These are phyloP conservation scores for Leptosphaerulina australis DNA, from an alignment of 2,329 filamentous ascomycete genomes.

Conservation along the genomic window DNA sequence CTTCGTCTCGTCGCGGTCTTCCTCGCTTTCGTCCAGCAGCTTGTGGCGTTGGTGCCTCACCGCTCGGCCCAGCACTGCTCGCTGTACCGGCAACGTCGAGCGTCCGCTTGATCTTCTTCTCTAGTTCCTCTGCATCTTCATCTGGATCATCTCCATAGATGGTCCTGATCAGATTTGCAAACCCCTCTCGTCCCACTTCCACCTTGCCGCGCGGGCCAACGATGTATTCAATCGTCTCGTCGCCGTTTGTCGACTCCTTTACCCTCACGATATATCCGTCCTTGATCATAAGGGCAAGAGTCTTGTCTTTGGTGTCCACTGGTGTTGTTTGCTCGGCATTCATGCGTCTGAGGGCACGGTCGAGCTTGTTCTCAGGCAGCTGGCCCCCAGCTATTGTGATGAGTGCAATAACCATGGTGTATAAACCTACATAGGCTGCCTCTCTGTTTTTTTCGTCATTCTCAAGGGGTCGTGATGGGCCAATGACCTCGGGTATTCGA, in stretches of 20 bases:
- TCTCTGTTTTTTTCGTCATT: constrained; percentile 62
- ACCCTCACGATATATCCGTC: constrained; percentile 84
- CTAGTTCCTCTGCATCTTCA: constrained; percentile 44
- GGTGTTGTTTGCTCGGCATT: constrained; percentile 78
- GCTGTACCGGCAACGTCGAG: constrained; percentile 36
- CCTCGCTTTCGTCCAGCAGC: constrained; percentile 27
- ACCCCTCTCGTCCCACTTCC: constrained; percentile 79
- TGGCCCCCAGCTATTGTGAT: constrained; percentile 74
- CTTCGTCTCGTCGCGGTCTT: constrained; percentile 19
- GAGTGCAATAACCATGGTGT: constrained; percentile 77
- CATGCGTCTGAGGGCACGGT: constrained; percentile 73
- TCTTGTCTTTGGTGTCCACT: constrained; percentile 72
- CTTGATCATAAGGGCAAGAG: constrained; percentile 75
- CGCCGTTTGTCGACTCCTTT: constrained; percentile 71
- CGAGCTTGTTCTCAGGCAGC: constrained; percentile 78
- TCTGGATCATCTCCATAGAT: constrained; percentile 53
- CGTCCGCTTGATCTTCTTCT: constrained; percentile 43
- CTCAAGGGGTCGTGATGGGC: constrained; percentile 67
- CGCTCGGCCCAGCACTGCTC: constrained; percentile 12
- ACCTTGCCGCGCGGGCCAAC: constrained; percentile 84
- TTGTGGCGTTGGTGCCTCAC: constrained; percentile 2
- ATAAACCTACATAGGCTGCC: constrained; percentile 80
- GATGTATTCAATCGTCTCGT: constrained; percentile 79
- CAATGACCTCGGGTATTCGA: constrained; percentile 67
- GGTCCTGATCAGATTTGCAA: constrained; percentile 69